Evolutionary conservation across 306 rosid genomes (phyloP).

Genomic region (Vicia villosa): DNA sequence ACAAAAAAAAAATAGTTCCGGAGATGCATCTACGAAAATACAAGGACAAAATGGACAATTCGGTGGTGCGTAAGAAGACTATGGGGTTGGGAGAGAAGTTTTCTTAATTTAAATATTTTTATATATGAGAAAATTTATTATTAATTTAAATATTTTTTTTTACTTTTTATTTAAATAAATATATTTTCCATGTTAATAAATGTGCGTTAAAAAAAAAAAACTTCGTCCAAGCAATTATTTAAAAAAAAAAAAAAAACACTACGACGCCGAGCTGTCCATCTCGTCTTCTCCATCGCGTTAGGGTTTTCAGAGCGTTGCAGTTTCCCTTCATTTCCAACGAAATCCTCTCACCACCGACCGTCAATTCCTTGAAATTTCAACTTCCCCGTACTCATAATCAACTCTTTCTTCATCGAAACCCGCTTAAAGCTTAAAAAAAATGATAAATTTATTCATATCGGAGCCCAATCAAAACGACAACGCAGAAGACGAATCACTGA

Average conservation of each 20-base stretch:
- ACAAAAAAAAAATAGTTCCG: too few species aligned
- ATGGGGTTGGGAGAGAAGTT: too few species aligned
- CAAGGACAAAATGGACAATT: too few species aligned
- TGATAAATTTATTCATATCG: conserved; percentile 60
- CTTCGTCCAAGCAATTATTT: too few species aligned
- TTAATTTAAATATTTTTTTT: too few species aligned
- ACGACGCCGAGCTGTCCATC: neutral
- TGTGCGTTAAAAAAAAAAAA: too few species aligned
- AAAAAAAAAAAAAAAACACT: neutral
- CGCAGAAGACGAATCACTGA: conserved; percentile 36
- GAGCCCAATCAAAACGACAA: conserved; percentile 54
- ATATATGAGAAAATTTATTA: too few species aligned
- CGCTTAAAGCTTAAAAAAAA: neutral
- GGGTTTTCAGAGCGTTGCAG: conserved; percentile 8
- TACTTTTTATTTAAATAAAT: too few species aligned
- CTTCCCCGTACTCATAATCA: neutral
- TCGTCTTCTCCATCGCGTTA: neutral
- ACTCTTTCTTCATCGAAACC: neutral
- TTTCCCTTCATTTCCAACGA: neutral
- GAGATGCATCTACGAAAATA: too few species aligned
- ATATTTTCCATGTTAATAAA: too few species aligned
- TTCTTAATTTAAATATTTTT: too few species aligned
- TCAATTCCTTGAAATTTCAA: neutral
- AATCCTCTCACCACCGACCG: neutral
- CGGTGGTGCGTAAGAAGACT: too few species aligned